Conservation (phyloP, 2,329 filamentous ascomycete species). For the Trichoderma sp. region DNA sequence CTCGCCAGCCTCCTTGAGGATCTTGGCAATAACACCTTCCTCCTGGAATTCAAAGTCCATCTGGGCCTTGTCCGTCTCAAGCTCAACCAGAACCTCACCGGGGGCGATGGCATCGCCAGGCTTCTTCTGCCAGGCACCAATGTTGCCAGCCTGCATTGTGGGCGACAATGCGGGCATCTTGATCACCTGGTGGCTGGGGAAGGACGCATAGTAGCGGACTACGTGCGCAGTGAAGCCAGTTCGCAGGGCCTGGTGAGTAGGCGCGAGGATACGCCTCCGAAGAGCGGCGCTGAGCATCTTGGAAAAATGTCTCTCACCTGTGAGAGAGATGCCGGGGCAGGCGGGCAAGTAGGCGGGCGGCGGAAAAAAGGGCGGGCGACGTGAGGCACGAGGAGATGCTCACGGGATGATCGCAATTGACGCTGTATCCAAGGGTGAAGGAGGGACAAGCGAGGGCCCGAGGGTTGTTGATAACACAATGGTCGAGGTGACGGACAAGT, state of each 20-base stretch:
- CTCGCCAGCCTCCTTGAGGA: slow-evolving; percentile 86
- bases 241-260: slow-evolving; percentile 50
- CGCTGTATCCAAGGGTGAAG: slow-evolving; percentile 21
- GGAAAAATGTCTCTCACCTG: slow-evolving; percentile 33
- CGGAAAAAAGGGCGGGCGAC: slow-evolving; percentile 23
- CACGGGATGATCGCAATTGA: slow-evolving; percentile 21
- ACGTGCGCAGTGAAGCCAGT: slow-evolving; percentile 53
- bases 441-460: slow-evolving; percentile 23
- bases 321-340: slow-evolving; percentile 20
- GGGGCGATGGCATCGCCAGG: slow-evolving; percentile 81
- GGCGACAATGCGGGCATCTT: slow-evolving; percentile 98
- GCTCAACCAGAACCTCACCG: slow-evolving; percentile 94
- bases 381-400: slow-evolving; percentile 16
- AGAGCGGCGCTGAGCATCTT: slow-evolving; percentile 63
- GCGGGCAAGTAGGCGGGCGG: slow-evolving; percentile 25
- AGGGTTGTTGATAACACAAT: slow-evolving; percentile 27
- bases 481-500: slow-evolving; percentile 26
- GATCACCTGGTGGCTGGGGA: slow-evolving; percentile 90
- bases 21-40: slow-evolving; percentile 91
- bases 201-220: slow-evolving; percentile 72
- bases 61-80: slow-evolving; percentile 99
- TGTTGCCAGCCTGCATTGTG: slow-evolving; percentile 95
- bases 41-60: slow-evolving; percentile 99
- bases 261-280: slow-evolving; percentile 59
- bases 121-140: slow-evolving; percentile 98